Percentiles rank a stretch among this genome's conserved stretches.
These are phyloP conservation scores for Pleurozium schreberi DNA, from an alignment of 225 moss, liverwort and hornwort species.

Conservation along the genomic window DNA sequence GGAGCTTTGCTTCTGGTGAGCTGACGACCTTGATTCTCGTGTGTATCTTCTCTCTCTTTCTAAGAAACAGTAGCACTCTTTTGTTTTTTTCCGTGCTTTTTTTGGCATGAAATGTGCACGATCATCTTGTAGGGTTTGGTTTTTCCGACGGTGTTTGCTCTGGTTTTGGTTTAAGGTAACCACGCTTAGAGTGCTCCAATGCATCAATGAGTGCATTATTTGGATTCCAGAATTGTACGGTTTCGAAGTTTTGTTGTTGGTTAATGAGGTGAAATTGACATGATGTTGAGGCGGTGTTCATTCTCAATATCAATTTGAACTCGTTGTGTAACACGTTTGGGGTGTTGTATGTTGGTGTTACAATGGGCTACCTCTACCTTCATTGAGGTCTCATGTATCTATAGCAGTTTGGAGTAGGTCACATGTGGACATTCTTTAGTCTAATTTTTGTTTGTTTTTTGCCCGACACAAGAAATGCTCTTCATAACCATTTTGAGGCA, in stretches of 20 bases:
- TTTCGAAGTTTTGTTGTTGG: background rate
- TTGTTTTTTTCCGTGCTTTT: background rate
- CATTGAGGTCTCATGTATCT: background rate
- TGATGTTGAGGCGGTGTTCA: background rate
- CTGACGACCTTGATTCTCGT: background rate
- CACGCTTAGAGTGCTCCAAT: background rate
- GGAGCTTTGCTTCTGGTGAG: conserved; percentile 28
- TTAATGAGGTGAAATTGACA: background rate
- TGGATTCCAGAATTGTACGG: background rate
- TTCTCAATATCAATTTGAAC: background rate
- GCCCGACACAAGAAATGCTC: background rate
- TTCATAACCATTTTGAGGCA: background rate
- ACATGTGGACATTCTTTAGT: background rate
- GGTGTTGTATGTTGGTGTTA: background rate
- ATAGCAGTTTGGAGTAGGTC: background rate
- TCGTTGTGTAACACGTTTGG: background rate
- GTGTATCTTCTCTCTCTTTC: background rate
- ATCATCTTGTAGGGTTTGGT: background rate
- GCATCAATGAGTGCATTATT: background rate
- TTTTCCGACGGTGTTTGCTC: background rate
- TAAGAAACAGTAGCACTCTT: background rate
- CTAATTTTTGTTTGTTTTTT: background rate
- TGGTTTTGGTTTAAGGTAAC: background rate
- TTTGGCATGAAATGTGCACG: background rate
- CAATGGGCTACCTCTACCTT: background rate